A percentile compares a stretch with the other conserved stretches of the same genome.
phyloP scores from a whole-genome alignment of 495 filamentous ascomycete species.

The Lasiosphaeriaceae sp. region DNA sequence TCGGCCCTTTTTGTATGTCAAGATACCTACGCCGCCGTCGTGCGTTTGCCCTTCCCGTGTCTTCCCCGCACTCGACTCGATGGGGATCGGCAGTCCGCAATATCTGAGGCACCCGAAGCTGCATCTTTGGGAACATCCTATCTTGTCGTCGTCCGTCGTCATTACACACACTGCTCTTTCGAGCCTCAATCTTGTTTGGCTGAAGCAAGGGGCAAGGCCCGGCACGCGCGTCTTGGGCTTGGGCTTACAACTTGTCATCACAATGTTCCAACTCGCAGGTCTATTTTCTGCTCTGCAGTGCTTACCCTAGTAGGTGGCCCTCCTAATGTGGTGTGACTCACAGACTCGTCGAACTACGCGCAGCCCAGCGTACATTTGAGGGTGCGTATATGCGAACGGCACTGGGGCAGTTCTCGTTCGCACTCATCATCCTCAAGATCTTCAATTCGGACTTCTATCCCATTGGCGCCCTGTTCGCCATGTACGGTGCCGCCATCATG shows the following conservation, averaged over 20 bases:
- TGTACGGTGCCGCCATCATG: slow-evolving; percentile 82
- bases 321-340: neutral
- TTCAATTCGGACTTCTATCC: slow-evolving; percentile 94
- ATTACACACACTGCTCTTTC: too few relatives aligned
- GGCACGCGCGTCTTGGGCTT: too few relatives aligned
- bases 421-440: slow-evolving; percentile 91
- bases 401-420: slow-evolving; percentile 89
- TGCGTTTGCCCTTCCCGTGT: slow-evolving; percentile 6
- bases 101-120: neutral
- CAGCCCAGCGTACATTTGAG: slow-evolving; percentile 93
- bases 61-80: slow-evolving; percentile 7
- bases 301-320: neutral
- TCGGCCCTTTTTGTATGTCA: slow-evolving; percentile 11
- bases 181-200: too few relatives aligned
- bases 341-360: slow-evolving; percentile 85
- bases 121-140: neutral
- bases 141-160: neutral
- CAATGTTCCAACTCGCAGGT: neutral
- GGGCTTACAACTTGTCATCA: neutral
- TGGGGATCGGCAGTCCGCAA: neutral
- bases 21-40: slow-evolving; percentile 3
- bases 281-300: neutral
- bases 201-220: too few relatives aligned
- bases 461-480: slow-evolving; percentile 87
- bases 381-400: slow-evolving; percentile 95